phyloP scores from a whole-genome alignment of 768 basidiomycete genomes.

The Pleurotus citrinopileatus region DNA sequence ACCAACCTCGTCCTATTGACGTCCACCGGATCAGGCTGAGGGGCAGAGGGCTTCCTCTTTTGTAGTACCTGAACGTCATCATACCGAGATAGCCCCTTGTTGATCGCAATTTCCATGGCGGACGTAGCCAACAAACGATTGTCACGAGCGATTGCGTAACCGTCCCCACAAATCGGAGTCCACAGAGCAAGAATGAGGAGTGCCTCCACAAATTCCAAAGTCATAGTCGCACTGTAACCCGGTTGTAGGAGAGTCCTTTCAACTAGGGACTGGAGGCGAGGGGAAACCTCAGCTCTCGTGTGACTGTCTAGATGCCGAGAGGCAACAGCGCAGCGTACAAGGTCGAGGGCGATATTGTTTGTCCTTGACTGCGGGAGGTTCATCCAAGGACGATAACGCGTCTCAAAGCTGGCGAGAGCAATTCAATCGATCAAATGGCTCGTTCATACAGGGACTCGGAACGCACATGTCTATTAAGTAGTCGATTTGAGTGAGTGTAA shows the following conservation, averaged over 20 bases:
- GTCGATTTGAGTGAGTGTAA: slow-evolving; percentile 30
- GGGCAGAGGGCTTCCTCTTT: neutral
- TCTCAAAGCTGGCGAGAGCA: slow-evolving; percentile 33
- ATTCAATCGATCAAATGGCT: too few species aligned
- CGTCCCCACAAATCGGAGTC: slow-evolving; percentile 34
- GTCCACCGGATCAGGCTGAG: neutral
- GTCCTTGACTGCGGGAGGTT: slow-evolving; percentile 30
- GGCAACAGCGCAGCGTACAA: slow-evolving; percentile 45
- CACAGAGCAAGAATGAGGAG: slow-evolving; percentile 41
- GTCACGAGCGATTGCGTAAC: slow-evolving; percentile 29
- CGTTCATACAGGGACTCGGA: too few species aligned
- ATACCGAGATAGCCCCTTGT: slow-evolving; percentile 28
- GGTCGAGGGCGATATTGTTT: slow-evolving; percentile 30
- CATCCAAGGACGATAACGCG: slow-evolving; percentile 42
- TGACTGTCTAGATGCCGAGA: slow-evolving; percentile 39
- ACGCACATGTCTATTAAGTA: slow-evolving; percentile 36
- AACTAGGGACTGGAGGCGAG: slow-evolving; percentile 37
- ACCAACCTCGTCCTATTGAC: slow-evolving; percentile 2
- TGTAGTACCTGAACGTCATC: neutral
- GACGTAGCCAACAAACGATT: slow-evolving; percentile 35
- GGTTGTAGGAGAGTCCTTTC: slow-evolving; percentile 36
- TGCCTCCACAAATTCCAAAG: slow-evolving; percentile 38
- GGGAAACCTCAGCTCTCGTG: slow-evolving; percentile 31
- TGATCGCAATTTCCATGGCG: slow-evolving; percentile 47
- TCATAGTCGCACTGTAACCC: slow-evolving; percentile 37